Evolutionary conservation across 345 rosid genomes (phyloP), one percentile per base, ranked within the genome.

Genomic region (Acer negundo): DNA sequence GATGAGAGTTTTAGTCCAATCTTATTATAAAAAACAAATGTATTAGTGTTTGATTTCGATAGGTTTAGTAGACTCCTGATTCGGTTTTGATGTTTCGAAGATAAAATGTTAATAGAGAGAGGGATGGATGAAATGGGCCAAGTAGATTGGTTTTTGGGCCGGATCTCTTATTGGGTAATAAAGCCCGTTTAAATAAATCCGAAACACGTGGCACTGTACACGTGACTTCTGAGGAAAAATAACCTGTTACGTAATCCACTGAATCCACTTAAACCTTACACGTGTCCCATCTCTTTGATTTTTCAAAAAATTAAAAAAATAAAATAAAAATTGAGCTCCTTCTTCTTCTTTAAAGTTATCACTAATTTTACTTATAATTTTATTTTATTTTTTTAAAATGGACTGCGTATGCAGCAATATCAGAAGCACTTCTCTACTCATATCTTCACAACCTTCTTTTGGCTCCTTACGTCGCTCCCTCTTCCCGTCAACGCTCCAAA

Each of bases 331-430:
- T 62, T 20, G 28, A 62, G 35, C 12, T 10, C 10, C 9, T 6
- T 1, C 15, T 75, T 53, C 71, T 4, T 75, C 62, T 13, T 20
- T 2, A 16, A 65, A n/a, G 71, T 64, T 19, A 7, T n/a, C 67
- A 24, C 67, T 11, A 26, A 5, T 3, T 51, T 2, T 42, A 46
- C 3, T 46, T 9, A 46, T 42, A 7, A 10, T 46, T 46, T 3
- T 7, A 12, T 3, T 51, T n/a, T n/a, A n/a, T n/a, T n/a, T n/a
- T n/a, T n/a, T n/a, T n/a, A 20, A 31, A 70, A 88, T 81, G 89
- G 86, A 88, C 70, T 82, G 75, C 71, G 46, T 55, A n/a, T 78
- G 85, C 81, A 55, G 80, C 82, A 74, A 72, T 77, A 78, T 80
- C 47, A 79, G 75, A 51, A 78, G 76, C 82, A 58, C 87, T 53